These are phyloP conservation scores for Lichtheimia corymbifera DNA, from an alignment of 371 early-diverging fungal genomes.

Conservation along the genomic window DNA sequence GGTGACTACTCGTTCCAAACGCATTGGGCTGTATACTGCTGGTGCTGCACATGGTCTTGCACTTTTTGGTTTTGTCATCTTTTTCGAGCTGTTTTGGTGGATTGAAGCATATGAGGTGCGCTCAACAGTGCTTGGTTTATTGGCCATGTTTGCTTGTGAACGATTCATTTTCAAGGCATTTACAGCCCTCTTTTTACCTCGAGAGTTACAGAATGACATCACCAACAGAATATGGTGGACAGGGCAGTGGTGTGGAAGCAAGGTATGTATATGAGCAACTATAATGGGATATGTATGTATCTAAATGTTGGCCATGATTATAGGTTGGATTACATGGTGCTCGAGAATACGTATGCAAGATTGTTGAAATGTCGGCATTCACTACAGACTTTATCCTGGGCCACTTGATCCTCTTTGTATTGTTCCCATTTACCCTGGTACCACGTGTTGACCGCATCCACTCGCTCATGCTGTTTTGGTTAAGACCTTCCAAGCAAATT, in stretches of 20 bases:
- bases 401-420: conserved; percentile 74
- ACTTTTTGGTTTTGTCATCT: conserved; percentile 57
- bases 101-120: conserved; percentile 64
- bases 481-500: conserved; percentile 77
- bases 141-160: conserved; percentile 67
- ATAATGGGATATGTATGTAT: neutral
- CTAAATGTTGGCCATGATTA: neutral
- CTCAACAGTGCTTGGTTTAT: conserved; percentile 67
- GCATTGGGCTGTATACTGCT: conserved; percentile 70
- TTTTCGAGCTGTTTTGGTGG: conserved; percentile 70
- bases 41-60: conserved; percentile 65
- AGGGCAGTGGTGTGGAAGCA: conserved; percentile 70
- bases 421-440: conserved; percentile 71
- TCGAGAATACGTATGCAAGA: conserved; percentile 85
- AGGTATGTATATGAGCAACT: conserved; percentile 26
- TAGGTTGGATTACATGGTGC: conserved; percentile 39
- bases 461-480: conserved; percentile 83
- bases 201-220: conserved; percentile 79
- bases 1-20: conserved; percentile 45
- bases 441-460: conserved; percentile 79
- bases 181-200: conserved; percentile 71
- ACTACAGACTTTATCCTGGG: conserved; percentile 79
- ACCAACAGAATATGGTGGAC: conserved; percentile 92
- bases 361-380: conserved; percentile 85
- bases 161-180: conserved; percentile 72